A percentile compares a stretch with the other conserved stretches of the same genome.
These are phyloP conservation scores for Miscanthus sacchariflorus DNA, from an alignment of 202 grass and related monocot species.

Conservation along the genomic window DNA sequence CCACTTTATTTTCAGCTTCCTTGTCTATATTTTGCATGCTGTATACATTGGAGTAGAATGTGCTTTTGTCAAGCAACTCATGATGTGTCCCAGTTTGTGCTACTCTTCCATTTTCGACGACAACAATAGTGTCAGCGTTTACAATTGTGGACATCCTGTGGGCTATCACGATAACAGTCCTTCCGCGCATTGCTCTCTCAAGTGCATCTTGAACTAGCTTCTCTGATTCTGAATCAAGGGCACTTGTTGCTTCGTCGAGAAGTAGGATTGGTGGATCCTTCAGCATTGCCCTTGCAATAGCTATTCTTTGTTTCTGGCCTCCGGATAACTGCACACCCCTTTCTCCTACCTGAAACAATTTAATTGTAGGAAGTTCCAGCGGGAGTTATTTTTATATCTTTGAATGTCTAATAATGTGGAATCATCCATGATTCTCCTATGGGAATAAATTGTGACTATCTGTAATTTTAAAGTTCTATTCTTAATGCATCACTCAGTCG, in stretches of 20 bases:
- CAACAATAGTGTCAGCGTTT: slow-evolving; percentile 69
- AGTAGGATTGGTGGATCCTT: slow-evolving; percentile 74
- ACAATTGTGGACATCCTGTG: slow-evolving; percentile 76
- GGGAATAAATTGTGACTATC: not conserved
- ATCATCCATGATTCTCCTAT: slow-evolving; percentile 15
- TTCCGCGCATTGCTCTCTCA: slow-evolving; percentile 63
- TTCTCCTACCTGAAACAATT: slow-evolving; percentile 62
- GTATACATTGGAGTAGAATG: slow-evolving; percentile 59
- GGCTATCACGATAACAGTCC: slow-evolving; percentile 75
- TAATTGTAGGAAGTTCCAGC: not conserved
- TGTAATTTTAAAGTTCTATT: slow-evolving; percentile 11
- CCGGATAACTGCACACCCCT: slow-evolving; percentile 66
- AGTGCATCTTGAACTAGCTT: slow-evolving; percentile 72
- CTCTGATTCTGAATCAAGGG: slow-evolving; percentile 79
- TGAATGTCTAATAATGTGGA: not conserved
- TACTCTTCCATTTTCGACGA: slow-evolving; percentile 70
- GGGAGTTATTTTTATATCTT: slow-evolving; percentile 6
- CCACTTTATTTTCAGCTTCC: slow-evolving; percentile 26
- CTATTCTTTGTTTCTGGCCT: slow-evolving; percentile 79
- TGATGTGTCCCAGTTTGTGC: slow-evolving; percentile 68
- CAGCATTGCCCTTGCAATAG: slow-evolving; percentile 67
- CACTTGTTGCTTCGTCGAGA: slow-evolving; percentile 80
- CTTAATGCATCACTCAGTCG: not conserved
- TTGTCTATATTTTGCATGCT: slow-evolving; percentile 61
- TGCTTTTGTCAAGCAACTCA: slow-evolving; percentile 60